Conservation (phyloP, 148 eudicot species). For the Vaccinium vitisidaea region DNA sequence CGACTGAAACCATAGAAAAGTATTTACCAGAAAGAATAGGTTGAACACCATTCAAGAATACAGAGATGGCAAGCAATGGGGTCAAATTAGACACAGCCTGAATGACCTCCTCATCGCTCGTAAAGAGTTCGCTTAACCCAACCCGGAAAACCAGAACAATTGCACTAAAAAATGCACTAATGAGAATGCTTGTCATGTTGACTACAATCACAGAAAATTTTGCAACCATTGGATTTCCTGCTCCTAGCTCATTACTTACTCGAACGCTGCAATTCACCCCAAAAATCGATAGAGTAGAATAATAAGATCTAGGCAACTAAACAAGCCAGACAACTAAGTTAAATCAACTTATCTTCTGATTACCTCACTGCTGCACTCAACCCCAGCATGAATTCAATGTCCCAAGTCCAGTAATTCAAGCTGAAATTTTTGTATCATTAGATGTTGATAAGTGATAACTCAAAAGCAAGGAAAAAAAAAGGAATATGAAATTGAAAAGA, state of each 20-base stretch:
- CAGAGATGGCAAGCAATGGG: conserved; percentile 51
- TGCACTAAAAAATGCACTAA: conserved; percentile 35
- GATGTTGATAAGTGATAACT: neutral
- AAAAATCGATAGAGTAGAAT: neutral
- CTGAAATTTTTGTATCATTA: conserved; percentile 26
- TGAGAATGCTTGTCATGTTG: conserved; percentile 34
- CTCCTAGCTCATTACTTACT: conserved; percentile 56
- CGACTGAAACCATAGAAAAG: neutral
- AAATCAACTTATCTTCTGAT: neutral
- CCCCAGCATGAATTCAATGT: conserved; percentile 56
- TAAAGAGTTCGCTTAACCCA: conserved; percentile 44
- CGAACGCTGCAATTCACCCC: neutral
- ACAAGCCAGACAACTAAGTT: neutral
- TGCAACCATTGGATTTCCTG: conserved; percentile 46
- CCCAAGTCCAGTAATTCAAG: conserved; percentile 52
- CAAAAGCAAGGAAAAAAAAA: no score
- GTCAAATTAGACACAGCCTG: conserved; percentile 37
- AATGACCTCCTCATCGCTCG: conserved; percentile 43
- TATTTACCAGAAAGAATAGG: conserved; percentile 48
- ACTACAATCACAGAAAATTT: conserved; percentile 43
- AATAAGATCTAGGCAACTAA: neutral
- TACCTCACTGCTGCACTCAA: conserved; percentile 53
- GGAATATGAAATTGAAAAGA: neutral
- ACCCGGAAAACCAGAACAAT: conserved; percentile 38
- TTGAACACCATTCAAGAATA: conserved; percentile 49